Evolutionary conservation across 192 early-diverging fungal species (phyloP), one percentile per base, ranked within the genome.

Genomic region (Linnemannia zychae): DNA sequence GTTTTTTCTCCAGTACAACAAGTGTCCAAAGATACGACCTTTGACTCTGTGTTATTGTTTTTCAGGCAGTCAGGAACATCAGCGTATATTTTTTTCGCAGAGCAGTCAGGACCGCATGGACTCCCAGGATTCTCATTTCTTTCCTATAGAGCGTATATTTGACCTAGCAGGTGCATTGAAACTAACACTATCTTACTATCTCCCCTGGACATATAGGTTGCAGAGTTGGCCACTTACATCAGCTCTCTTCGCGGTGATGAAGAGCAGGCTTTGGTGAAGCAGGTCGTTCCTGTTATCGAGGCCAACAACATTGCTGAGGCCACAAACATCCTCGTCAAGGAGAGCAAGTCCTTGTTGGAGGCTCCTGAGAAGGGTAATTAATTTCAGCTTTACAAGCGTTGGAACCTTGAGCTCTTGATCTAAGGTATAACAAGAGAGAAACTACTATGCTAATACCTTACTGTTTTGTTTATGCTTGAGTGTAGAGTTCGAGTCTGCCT

Each of bases 181-280:
- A 71, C 24, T 40, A 47, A 48, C 17, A 40, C 0, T 4, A 47
- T 28, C 0, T 40, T n/a, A n/a, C 17, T 9, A 28, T 63, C 24
- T 28, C 57, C 12, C 28, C 24, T 63, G 12, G 57, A 63, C 34
- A 34, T n/a, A 20, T 79, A 97, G 93, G 90, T 93, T 72, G 78
- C 87, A 50, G 94, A 97, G 82, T 91, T 97, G 68, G 94, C 95
- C 48, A 84, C 89, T 65, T 93, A 94, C 69, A 90, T 97, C 82
- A 89, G 89, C 74, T 85, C 80, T 36, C 88, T 92, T 67, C 91
- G 90, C 20, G 90, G 90, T 71, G 89, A 88, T 77, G 70, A 85
- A 22, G 81, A 92, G 74, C 76, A 83, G 66, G 65, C 89, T 88
- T 87, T 89, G 50, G 75, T 91, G 18, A 91, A 86, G 50, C 87